A percentile compares a stretch with the other conserved stretches of the same genome.
Conservation (phyloP, 2,329 filamentous ascomycete species). For the Ascochyta koolunga region DNA sequence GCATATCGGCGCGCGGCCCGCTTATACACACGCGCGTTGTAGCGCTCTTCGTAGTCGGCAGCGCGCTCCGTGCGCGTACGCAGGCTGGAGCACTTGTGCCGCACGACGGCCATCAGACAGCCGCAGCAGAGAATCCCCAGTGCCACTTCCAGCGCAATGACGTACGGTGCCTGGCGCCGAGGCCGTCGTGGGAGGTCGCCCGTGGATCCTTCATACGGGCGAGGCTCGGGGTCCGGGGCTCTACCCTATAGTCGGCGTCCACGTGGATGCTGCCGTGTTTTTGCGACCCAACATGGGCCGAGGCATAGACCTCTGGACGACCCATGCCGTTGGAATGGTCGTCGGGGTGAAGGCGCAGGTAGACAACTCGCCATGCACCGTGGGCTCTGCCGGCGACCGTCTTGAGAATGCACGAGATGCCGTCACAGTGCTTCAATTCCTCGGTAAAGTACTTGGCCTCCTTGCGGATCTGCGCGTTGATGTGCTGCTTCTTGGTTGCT, state of each 20-base stretch:
- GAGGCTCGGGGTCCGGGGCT: constrained; percentile 5
- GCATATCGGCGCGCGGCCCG: constrained; percentile 59
- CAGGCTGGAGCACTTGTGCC: constrained; percentile 56
- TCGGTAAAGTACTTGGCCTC: constrained; percentile 44
- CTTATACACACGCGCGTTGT: constrained; percentile 58
- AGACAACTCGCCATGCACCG: constrained; percentile 40
- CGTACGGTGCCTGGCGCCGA: constrained; percentile 36
- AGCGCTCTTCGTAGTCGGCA: constrained; percentile 61
- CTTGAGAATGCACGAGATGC: constrained; percentile 51
- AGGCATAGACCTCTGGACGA: constrained; percentile 28
- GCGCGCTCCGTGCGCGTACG: constrained; percentile 59
- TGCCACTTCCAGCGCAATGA: constrained; percentile 53
- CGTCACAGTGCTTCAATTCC: constrained; percentile 52
- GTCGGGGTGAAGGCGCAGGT: constrained; percentile 36
- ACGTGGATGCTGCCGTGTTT: constrained; percentile 23
- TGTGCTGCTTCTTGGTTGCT: constrained; percentile 43
- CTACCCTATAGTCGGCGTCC: constrained; percentile 18
- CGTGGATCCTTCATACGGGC: constrained; percentile 21
- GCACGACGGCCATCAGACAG: constrained; percentile 53
- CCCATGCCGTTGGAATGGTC: constrained; percentile 34
- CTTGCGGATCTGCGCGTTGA: constrained; percentile 40
- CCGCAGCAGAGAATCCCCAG: constrained; percentile 53
- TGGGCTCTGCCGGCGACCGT: constrained; percentile 47
- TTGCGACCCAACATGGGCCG: constrained; percentile 25
- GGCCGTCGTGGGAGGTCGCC: constrained; percentile 29